phyloP scores from a whole-genome alignment of 2,329 filamentous ascomycete species.

The Colletotrichum lupini region DNA sequence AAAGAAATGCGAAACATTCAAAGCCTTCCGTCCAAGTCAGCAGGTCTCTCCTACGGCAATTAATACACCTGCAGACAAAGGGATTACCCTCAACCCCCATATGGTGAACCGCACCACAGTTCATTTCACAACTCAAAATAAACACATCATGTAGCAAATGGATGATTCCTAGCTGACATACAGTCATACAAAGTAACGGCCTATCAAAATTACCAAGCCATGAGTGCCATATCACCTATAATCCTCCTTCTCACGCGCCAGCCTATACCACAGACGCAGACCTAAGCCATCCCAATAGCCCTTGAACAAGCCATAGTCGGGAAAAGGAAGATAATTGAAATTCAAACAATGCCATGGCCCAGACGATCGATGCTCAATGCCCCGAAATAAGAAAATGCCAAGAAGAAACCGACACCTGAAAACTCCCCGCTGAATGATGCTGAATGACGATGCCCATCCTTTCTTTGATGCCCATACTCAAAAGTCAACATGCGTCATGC shows the following conservation, averaged over 20 bases:
- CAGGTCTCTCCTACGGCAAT: neutral
- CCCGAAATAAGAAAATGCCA: neutral
- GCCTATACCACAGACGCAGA: neutral
- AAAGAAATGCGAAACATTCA: no score
- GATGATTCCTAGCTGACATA: neutral
- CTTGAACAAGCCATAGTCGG: neutral
- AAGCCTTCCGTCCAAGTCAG: no score
- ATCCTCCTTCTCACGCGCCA: neutral
- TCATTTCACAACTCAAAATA: neutral
- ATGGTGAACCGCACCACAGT: neutral
- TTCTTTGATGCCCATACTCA: neutral
- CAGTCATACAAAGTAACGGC: neutral
- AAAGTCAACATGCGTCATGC: constrained; percentile 30
- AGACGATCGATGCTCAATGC: neutral
- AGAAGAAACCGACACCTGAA: neutral
- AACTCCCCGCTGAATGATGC: constrained; percentile 6
- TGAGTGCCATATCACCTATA: neutral
- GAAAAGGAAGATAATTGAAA: neutral
- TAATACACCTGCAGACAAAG: neutral
- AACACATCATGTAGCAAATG: neutral
- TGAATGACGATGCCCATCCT: neutral
- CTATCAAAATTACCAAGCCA: neutral
- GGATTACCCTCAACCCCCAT: no score
- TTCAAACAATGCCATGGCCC: neutral
- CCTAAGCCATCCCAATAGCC: neutral